Evolutionary conservation across 805 yeast genomes (phyloP).

Genomic region (Sugiyamaella boreocaroliniensis): DNA sequence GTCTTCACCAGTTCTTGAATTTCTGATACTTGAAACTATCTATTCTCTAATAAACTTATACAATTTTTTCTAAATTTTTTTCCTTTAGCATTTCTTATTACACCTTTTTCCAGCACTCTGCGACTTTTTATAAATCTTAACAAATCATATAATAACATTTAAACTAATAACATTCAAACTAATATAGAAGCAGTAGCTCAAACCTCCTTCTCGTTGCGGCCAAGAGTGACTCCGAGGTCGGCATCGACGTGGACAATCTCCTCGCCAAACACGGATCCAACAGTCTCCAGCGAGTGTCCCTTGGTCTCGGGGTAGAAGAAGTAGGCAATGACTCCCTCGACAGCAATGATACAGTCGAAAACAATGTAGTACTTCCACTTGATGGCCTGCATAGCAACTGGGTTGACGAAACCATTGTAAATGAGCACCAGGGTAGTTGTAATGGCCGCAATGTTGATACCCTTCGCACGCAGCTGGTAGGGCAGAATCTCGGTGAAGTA

Average conservation of each 20-base stretch:
- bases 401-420: slow-evolving; percentile 45
- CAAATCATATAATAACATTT: background rate
- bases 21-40: no score
- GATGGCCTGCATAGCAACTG: slow-evolving; percentile 38
- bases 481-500: slow-evolving; percentile 32
- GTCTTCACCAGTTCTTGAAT: no score
- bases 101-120: no score
- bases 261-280: slow-evolving; percentile 4
- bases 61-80: no score
- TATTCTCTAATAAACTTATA: no score
- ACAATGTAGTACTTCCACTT: slow-evolving; percentile 42
- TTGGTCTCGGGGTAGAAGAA: slow-evolving; percentile 37
- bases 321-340: slow-evolving; percentile 29
- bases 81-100: no score
- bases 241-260: background rate
- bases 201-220: background rate
- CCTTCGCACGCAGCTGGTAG: slow-evolving; percentile 15
- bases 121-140: no score
- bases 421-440: slow-evolving; percentile 68
- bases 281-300: slow-evolving; percentile 35
- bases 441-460: slow-evolving; percentile 5
- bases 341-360: slow-evolving; percentile 19
- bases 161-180: background rate
- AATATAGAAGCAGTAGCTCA: background rate
- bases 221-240: background rate